phyloP scores from a whole-genome alignment of 768 basidiomycete species.

The Saitozyma sp. region DNA sequence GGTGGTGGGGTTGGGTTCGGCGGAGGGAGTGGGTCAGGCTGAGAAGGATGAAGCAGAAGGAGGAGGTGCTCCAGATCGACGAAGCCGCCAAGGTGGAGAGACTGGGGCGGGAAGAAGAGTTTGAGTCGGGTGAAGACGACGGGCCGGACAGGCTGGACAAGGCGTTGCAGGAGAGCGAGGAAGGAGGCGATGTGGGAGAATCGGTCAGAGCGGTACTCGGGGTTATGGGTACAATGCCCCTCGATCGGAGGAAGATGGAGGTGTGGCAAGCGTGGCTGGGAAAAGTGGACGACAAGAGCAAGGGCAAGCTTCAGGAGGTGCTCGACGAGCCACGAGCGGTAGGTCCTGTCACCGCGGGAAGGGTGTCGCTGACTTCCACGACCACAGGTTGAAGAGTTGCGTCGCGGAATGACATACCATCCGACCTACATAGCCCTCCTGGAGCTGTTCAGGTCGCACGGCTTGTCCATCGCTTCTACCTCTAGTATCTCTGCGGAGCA shows the following conservation, averaged over 20 bases:
- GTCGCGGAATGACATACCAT: neutral
- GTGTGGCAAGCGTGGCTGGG: conserved; percentile 35
- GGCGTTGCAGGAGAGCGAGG: conserved; percentile 8
- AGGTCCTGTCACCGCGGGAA: conserved; percentile 3
- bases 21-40: conserved; percentile 45
- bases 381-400: neutral
- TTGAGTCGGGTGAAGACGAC: conserved; percentile 6
- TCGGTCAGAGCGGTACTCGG: conserved; percentile 9
- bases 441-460: neutral
- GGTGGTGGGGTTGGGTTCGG: conserved; percentile 47
- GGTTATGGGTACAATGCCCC: conserved; percentile 16
- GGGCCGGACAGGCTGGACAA: neutral
- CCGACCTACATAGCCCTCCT: neutral
- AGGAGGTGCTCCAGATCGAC: neutral
- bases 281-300: conserved; percentile 2
- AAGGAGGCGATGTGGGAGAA: neutral
- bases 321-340: conserved; percentile 22
- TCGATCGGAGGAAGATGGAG: conserved; percentile 40
- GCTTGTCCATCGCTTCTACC: too few relatives aligned
- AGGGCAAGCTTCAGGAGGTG: conserved; percentile 11
- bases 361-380: neutral
- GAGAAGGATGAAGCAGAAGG: conserved; percentile 11
- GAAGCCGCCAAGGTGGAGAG: neutral
- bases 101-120: conserved; percentile 6
- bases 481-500: too few relatives aligned